These are phyloP conservation scores for Bisporella sp. DNA, from an alignment of 2,329 filamentous ascomycete species.

Conservation along the genomic window DNA sequence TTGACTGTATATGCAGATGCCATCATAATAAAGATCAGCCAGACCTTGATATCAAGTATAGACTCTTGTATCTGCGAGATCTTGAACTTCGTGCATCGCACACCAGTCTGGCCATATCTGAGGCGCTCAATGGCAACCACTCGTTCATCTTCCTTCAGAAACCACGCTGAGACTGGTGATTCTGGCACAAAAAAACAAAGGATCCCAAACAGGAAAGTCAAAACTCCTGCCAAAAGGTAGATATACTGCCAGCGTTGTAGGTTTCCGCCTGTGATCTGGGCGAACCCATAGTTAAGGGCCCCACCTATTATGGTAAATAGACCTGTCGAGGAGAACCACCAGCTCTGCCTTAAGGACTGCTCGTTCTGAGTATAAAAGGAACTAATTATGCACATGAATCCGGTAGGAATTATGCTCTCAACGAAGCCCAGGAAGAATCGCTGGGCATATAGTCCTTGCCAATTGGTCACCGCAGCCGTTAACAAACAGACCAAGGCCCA, in stretches of 20 bases:
- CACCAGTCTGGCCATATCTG: conserved; percentile 54
- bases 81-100: conserved; percentile 56
- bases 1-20: conserved; percentile 65
- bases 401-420: conserved; percentile 58
- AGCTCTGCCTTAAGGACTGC: conserved; percentile 56
- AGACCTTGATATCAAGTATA: conserved; percentile 52
- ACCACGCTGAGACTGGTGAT: conserved; percentile 62
- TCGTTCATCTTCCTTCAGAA: conserved; percentile 54
- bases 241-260: conserved; percentile 64
- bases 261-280: conserved; percentile 47
- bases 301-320: conserved; percentile 55
- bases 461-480: conserved; percentile 58
- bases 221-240: conserved; percentile 55
- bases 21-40: conserved; percentile 62
- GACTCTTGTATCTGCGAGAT: conserved; percentile 50
- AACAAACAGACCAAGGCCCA: conserved; percentile 64
- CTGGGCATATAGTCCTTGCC: conserved; percentile 58
- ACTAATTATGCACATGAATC: conserved; percentile 57
- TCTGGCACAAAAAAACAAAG: conserved; percentile 60
- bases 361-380: conserved; percentile 59
- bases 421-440: conserved; percentile 57
- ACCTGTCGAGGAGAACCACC: conserved; percentile 55
- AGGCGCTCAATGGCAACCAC: conserved; percentile 59
- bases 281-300: conserved; percentile 60
- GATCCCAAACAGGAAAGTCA: conserved; percentile 59